These are phyloP conservation scores for Penicillium steckii DNA, from an alignment of 495 filamentous ascomycete species.

Conservation along the genomic window DNA sequence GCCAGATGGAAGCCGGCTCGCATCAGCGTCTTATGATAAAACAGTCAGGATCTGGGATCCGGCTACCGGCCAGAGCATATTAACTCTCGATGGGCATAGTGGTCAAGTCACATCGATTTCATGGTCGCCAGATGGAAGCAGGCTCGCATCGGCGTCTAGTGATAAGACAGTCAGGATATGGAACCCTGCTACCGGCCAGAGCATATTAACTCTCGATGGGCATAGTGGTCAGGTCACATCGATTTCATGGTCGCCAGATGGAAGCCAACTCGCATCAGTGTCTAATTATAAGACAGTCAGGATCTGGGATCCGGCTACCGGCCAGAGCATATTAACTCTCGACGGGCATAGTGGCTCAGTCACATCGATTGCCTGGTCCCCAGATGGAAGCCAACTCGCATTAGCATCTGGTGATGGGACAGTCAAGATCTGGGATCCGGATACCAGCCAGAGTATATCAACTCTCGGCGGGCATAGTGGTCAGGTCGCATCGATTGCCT, in stretches of 20 bases:
- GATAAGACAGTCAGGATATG: background rate
- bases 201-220: background rate
- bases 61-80: background rate
- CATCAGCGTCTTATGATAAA: constrained; percentile 9
- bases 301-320: background rate
- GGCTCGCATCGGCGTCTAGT: background rate
- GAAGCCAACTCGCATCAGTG: background rate
- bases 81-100: background rate
- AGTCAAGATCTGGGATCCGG: background rate
- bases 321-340: background rate
- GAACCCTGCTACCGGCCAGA: background rate
- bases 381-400: background rate
- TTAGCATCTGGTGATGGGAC: background rate
- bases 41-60: constrained; percentile 2
- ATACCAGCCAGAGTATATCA: background rate
- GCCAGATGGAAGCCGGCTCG: background rate
- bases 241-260: background rate
- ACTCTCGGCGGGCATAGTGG: constrained; percentile 1
- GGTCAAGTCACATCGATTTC: background rate
- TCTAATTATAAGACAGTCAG: background rate
- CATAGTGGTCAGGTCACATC: background rate
- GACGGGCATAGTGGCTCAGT: background rate
- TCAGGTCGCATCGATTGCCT: background rate
- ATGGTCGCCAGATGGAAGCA: background rate
- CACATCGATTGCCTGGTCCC: background rate